These are phyloP conservation scores for Cylindrodendrum hubeiense DNA, from an alignment of 2,329 filamentous ascomycete species.

Conservation along the genomic window DNA sequence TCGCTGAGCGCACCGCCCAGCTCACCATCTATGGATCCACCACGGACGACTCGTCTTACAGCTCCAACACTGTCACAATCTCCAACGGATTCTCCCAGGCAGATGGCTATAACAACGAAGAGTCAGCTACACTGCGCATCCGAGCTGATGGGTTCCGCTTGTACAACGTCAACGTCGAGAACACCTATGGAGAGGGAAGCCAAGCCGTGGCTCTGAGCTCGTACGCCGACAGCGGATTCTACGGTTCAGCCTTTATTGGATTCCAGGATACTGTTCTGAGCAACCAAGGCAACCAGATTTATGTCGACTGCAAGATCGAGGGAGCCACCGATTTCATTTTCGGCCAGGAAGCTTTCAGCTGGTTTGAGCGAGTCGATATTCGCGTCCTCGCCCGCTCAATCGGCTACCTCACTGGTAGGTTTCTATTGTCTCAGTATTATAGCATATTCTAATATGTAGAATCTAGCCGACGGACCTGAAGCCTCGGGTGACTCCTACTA, in stretches of 20 bases:
- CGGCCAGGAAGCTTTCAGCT: constrained; percentile 55
- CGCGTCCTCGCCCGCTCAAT: constrained; percentile 49
- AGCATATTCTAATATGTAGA: neutral
- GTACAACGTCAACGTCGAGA: constrained; percentile 71
- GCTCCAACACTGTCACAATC: constrained; percentile 69
- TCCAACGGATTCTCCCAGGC: constrained; percentile 57
- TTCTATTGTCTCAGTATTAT: accelerated
- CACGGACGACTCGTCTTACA: constrained; percentile 59
- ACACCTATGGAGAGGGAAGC: constrained; percentile 59
- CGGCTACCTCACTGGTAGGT: constrained; percentile 59
- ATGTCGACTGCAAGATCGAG: constrained; percentile 56
- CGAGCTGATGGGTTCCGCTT: constrained; percentile 63
- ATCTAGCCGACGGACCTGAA: constrained; percentile 54
- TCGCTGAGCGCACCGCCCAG: constrained; percentile 61
- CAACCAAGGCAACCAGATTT: constrained; percentile 61
- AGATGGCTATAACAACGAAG: constrained; percentile 64
- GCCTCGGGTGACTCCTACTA: constrained; percentile 54
- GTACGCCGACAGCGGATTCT: constrained; percentile 59
- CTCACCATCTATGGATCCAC: constrained; percentile 71
- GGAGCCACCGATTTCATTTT: constrained; percentile 66
- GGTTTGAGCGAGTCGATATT: constrained; percentile 59
- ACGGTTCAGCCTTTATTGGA: constrained; percentile 59
- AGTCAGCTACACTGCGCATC: constrained; percentile 59
- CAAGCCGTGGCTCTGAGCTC: constrained; percentile 62
- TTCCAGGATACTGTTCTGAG: constrained; percentile 65